Conservation (phyloP, 106 monocot genomes). For the Narthecium ossifragum region DNA sequence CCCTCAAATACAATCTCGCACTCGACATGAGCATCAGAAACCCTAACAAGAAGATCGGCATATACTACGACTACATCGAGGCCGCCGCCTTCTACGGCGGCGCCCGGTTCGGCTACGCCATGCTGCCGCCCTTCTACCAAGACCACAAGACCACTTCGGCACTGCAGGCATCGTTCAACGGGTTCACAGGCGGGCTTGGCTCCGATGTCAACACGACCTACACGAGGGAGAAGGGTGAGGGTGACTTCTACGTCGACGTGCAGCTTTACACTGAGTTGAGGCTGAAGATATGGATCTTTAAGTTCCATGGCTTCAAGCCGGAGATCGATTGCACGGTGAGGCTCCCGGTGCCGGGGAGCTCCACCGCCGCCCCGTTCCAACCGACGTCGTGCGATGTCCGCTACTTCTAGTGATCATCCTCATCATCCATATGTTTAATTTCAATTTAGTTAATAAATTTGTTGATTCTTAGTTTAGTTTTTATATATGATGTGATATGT, state of each 20-base stretch:
- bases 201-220: neutral
- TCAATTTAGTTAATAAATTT: too few relatives aligned
- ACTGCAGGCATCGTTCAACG: neutral
- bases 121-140: neutral
- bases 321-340: slow-evolving; percentile 5
- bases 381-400: neutral
- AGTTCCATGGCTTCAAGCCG: neutral
- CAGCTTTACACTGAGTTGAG: neutral
- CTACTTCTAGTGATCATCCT: too few relatives aligned
- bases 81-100: slow-evolving; percentile 33
- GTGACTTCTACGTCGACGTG: neutral
- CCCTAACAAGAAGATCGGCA: slow-evolving; percentile 52
- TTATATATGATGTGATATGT: too few relatives aligned
- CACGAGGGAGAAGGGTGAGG: slow-evolving; percentile 7
- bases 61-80: slow-evolving; percentile 54
- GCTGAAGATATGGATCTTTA: slow-evolving; percentile 5
- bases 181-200: neutral
- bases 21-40: slow-evolving; percentile 20
- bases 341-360: neutral
- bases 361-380: neutral
- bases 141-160: neutral
- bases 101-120: slow-evolving; percentile 8
- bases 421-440: too few relatives aligned
- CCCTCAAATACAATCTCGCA: slow-evolving; percentile 24
- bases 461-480: too few relatives aligned